Percentiles rank a stretch among this genome's conserved stretches.
Conservation (phyloP, 345 rosid species). For the Rhodomyrtus tomentosa region DNA sequence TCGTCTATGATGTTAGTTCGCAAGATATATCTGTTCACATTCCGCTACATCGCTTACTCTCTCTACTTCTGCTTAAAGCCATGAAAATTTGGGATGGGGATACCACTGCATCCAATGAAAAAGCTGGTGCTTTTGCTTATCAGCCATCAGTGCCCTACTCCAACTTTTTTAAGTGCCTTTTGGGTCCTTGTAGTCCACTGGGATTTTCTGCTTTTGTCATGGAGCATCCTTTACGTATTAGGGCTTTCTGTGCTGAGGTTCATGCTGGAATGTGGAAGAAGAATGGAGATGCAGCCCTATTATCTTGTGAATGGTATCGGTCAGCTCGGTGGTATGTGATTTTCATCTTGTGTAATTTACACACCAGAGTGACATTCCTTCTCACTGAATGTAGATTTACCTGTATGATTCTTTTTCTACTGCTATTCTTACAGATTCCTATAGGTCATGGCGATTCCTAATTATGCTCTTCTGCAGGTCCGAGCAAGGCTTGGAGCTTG, state of each 20-base stretch:
- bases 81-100: slow-evolving; percentile 54
- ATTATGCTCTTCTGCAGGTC: slow-evolving; percentile 50
- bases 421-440: neutral
- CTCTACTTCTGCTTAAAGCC: slow-evolving; percentile 66
- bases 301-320: slow-evolving; percentile 69
- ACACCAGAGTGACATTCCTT: neutral
- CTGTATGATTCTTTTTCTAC: neutral
- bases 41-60: slow-evolving; percentile 71
- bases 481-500: slow-evolving; percentile 85
- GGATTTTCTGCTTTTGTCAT: slow-evolving; percentile 80
- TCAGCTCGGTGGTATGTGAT: slow-evolving; percentile 65
- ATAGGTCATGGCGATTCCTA: neutral
- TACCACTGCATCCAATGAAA: slow-evolving; percentile 7
- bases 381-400: neutral
- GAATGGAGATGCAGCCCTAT: slow-evolving; percentile 71
- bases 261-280: slow-evolving; percentile 95
- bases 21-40: slow-evolving; percentile 75
- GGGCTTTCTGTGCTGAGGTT: slow-evolving; percentile 89
- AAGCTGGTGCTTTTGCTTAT: slow-evolving; percentile 9
- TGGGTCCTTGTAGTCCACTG: slow-evolving; percentile 49
- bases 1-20: slow-evolving; percentile 65
- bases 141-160: slow-evolving; percentile 13
- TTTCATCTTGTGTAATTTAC: neutral
- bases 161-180: slow-evolving; percentile 59
- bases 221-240: slow-evolving; percentile 86